Conservation (phyloP, 306 rosid genomes). For the Lathyrus sativus region DNA sequence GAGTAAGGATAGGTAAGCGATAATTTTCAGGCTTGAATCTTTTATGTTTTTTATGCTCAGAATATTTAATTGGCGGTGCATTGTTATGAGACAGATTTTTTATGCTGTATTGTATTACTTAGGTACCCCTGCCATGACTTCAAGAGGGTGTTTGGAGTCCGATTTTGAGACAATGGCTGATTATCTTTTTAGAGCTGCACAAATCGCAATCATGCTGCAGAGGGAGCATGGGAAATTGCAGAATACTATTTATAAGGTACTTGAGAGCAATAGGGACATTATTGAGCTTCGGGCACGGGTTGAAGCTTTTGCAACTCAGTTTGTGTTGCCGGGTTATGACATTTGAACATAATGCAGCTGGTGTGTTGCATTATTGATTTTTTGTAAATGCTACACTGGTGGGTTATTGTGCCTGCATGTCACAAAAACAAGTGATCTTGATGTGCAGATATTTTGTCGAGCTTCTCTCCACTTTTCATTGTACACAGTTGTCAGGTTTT, state of each 20-base stretch:
- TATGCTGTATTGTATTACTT: slow-evolving; percentile 34
- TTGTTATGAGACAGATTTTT: slow-evolving; percentile 11
- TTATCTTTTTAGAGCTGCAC: slow-evolving; percentile 74
- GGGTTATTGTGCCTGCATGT: slow-evolving; percentile 23
- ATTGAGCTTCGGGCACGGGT: slow-evolving; percentile 73
- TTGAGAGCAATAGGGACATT: slow-evolving; percentile 71
- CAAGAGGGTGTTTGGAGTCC: slow-evolving; percentile 91
- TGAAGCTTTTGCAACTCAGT: slow-evolving; percentile 81
- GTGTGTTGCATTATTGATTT: slow-evolving; percentile 31
- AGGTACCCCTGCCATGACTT: slow-evolving; percentile 99
- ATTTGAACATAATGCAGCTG: slow-evolving; percentile 46
- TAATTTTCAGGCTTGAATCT: slow-evolving; percentile 13
- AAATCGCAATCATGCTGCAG: slow-evolving; percentile 63
- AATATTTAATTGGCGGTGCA: slow-evolving; percentile 17
- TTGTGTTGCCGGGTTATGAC: slow-evolving; percentile 89
- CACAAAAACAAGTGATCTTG: slow-evolving; percentile 28
- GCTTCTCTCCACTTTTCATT: slow-evolving; percentile 31
- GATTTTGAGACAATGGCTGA: slow-evolving; percentile 92
- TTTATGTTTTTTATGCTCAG: slow-evolving; percentile 25
- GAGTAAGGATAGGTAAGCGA: slow-evolving; percentile 84
- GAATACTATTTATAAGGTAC: slow-evolving; percentile 50
- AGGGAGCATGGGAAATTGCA: slow-evolving; percentile 75
- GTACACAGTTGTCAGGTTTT: slow-evolving; percentile 34
- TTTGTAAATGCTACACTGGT: slow-evolving; percentile 33
- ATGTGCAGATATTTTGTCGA: slow-evolving; percentile 35